phyloP scores from a whole-genome alignment of 192 early-diverging fungal species.

The Coemansia sp. region DNA sequence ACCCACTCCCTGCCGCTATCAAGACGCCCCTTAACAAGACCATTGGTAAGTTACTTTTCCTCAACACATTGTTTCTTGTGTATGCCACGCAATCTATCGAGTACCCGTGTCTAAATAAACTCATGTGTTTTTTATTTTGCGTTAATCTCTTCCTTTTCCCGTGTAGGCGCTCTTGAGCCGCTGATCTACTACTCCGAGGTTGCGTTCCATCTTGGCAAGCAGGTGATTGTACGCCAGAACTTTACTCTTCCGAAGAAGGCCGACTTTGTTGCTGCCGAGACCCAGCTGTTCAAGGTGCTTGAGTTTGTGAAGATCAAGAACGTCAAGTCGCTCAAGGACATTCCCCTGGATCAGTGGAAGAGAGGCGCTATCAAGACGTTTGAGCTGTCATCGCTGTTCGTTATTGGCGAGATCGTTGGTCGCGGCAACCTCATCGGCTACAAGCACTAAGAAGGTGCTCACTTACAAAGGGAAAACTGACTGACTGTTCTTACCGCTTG shows the following conservation, averaged over 20 bases:
- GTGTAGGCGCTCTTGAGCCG: slow-evolving; percentile 23
- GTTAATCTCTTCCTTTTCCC: background rate
- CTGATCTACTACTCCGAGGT: slow-evolving; percentile 54
- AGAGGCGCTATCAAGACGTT: slow-evolving; percentile 52
- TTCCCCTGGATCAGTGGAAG: slow-evolving; percentile 47
- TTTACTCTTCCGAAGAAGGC: slow-evolving; percentile 48
- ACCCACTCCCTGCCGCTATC: slow-evolving; percentile 44
- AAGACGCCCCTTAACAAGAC: slow-evolving; percentile 49
- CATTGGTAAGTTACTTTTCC: slow-evolving; percentile 17
- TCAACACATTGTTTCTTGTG: background rate
- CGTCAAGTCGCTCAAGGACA: slow-evolving; percentile 50
- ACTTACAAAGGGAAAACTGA: no score
- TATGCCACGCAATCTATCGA: background rate
- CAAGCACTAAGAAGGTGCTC: slow-evolving; percentile 27
- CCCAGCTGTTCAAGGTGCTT: slow-evolving; percentile 55
- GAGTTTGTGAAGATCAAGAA: slow-evolving; percentile 45
- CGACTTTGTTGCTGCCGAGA: slow-evolving; percentile 47
- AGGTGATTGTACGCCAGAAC: slow-evolving; percentile 44
- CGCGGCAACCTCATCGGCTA: slow-evolving; percentile 53
- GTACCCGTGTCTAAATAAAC: background rate
- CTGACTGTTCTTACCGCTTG: background rate
- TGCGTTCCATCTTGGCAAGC: slow-evolving; percentile 47
- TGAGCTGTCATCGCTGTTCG: slow-evolving; percentile 52
- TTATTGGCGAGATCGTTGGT: slow-evolving; percentile 47
- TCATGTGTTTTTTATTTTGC: background rate